phyloP scores from a whole-genome alignment of 495 filamentous ascomycete species.

The Xylaria intraflava region DNA sequence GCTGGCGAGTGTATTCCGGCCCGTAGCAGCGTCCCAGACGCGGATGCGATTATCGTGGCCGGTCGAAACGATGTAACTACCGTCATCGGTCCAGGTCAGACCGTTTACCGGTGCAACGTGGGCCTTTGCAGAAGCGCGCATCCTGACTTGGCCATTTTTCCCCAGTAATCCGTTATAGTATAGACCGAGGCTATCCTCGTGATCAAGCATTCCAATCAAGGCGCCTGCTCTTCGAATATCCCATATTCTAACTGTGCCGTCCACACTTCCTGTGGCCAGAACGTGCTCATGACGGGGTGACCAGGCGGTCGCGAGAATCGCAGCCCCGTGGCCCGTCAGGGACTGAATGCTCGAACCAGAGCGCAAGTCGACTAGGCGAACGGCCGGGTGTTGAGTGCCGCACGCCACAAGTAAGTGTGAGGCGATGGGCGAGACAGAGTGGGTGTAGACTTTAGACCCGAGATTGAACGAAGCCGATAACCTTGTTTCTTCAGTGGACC shows the following conservation, averaged over 20 bases:
- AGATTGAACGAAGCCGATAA: conserved; percentile 63
- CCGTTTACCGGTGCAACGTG: conserved; percentile 77
- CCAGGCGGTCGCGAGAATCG: conserved; percentile 71
- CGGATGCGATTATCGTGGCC: conserved; percentile 77
- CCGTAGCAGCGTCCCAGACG: conserved; percentile 73
- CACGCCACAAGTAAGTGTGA: conserved; percentile 73
- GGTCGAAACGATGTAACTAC: conserved; percentile 63
- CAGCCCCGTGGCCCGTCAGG: conserved; percentile 61
- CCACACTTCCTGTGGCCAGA: conserved; percentile 67
- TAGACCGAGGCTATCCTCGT: conserved; percentile 66
- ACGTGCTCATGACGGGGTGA: conserved; percentile 70
- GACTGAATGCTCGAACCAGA: conserved; percentile 72
- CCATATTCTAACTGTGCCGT: conserved; percentile 77
- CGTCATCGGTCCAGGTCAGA: conserved; percentile 74
- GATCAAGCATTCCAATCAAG: conserved; percentile 67
- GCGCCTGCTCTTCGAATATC: conserved; percentile 71
- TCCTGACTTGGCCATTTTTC: conserved; percentile 25
- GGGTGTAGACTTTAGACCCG: conserved; percentile 63
- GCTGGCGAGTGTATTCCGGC: conserved; percentile 74
- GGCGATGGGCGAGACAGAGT: conserved; percentile 66
- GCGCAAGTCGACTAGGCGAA: conserved; percentile 75
- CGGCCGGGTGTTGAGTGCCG: conserved; percentile 70
- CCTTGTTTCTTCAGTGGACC: conserved; percentile 55
- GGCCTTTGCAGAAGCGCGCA: conserved; percentile 50
- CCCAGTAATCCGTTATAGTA: conserved; percentile 27